Evolutionary conservation across 805 yeast genomes (phyloP).

Genomic region (Candida ipomoeae): DNA sequence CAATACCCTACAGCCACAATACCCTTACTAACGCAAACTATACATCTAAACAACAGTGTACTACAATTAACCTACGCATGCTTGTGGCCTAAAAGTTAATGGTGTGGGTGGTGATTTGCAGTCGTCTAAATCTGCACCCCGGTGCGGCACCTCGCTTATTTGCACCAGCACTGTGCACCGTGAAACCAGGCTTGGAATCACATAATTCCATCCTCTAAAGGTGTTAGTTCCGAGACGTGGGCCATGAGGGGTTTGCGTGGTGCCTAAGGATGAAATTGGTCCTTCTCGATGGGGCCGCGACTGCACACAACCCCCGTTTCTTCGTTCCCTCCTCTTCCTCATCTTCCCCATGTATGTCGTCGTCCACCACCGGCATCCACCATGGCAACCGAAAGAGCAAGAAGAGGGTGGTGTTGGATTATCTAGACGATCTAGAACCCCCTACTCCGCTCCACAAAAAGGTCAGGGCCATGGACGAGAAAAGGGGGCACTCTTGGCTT

Average conservation of each 20-base stretch:
- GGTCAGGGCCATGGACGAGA: conserved; percentile 1
- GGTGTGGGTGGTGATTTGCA: not conserved
- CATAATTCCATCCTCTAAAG: too few species aligned
- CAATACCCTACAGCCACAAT: too few species aligned
- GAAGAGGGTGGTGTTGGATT: not conserved
- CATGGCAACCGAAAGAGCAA: not conserved
- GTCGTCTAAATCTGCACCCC: not conserved
- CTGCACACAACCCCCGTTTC: not conserved
- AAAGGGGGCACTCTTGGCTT: not conserved
- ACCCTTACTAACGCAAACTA: too few species aligned
- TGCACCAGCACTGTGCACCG: not conserved
- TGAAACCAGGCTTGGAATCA: too few species aligned
- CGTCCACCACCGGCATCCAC: not conserved
- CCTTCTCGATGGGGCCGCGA: not conserved
- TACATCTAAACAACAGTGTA: too few species aligned
- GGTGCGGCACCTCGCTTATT: not conserved
- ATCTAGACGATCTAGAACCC: not conserved
- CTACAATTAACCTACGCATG: too few species aligned
- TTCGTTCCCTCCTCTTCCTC: not conserved
- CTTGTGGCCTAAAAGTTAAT: too few species aligned
- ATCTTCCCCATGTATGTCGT: not conserved
- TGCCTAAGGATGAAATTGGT: not conserved
- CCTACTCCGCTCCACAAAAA: not conserved
- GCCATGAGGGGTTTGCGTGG: too few species aligned
- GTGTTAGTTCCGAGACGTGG: not conserved